Base-by-base conservation (phyloP, 1,139 yeast species). In the Candida freyschussii region DNA sequence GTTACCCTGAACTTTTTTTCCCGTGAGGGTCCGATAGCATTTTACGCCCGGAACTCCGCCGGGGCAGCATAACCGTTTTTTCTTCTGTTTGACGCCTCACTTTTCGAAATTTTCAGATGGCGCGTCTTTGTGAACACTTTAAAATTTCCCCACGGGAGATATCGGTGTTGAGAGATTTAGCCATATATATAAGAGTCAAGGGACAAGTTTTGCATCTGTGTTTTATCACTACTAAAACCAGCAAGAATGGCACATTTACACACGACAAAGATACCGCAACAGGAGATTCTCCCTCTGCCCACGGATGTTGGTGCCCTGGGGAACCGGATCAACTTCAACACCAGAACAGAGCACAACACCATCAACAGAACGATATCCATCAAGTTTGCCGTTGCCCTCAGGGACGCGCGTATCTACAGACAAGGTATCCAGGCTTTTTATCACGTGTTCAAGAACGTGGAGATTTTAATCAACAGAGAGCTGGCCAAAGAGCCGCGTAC, bases 401-500 rank as follows among this genome's bases (percentile, higher is more conserved):
- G 87, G 52, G 89, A 84, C 53, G 73, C 79, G 28, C 76, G 73
- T 45, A 75, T 83, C 27, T 85, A 78, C 62, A 74, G 93, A 56
- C 94, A 84, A 56, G 93, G 91, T 13, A 64, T 84, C 37, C 86
- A 80, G 54, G 69, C 81, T 35, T 84, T 79, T 56, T 85, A 80
- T 59, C 89, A 80, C 52, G 75, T 82, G 10, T 85, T 83, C 62
- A 68, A 68, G 25, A 66, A 84, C 13, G 76, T 83, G 38, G 95
- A 85, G 56, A 64, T 62, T 29, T 56, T 72, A 29, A 59, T 81
- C 40, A 58, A 63, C 33, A 53, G 65, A 34, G 78, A 78, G 45
- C 56, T 75, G 29, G 61, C 60, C 18, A 61, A 50, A 23, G 46
- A 53, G 21, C 60, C 60, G 29, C 62, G 62, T 34, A 52, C 60